phyloP scores from a whole-genome alignment of 202 grass and related monocot species.

The Zoysia matrella region DNA sequence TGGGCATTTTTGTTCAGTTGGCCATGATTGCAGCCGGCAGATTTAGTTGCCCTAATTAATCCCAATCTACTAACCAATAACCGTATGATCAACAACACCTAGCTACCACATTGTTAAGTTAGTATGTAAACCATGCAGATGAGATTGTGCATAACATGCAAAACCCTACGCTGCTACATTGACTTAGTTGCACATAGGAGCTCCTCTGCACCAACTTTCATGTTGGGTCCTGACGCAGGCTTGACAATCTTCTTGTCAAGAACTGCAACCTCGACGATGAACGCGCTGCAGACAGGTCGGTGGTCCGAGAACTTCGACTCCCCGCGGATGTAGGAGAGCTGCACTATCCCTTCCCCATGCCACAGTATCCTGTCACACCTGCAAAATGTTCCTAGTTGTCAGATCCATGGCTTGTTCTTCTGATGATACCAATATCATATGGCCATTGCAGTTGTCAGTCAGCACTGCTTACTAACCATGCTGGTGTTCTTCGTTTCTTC shows the following conservation, averaged over 20 bases:
- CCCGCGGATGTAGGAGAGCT: conserved; percentile 79
- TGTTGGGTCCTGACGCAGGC: conserved; percentile 49
- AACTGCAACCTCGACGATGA: conserved; percentile 68
- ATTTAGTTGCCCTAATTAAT: no score
- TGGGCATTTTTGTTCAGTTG: no score
- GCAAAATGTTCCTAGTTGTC: background rate
- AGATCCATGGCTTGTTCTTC: background rate
- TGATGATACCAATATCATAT: background rate
- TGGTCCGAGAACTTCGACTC: conserved; percentile 93
- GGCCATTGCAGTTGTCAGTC: background rate
- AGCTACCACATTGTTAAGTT: background rate
- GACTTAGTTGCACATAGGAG: conserved; percentile 30
- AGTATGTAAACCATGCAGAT: background rate
- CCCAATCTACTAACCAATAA: background rate
- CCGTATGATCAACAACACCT: background rate
- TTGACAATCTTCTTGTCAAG: conserved; percentile 47
- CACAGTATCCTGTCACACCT: conserved; percentile 94
- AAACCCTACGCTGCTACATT: background rate
- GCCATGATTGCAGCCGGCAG: no score
- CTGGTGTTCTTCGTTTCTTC: conserved; percentile 88
- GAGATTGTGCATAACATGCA: background rate
- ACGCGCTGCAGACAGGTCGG: conserved; percentile 71
- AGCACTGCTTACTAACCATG: conserved; percentile 50
- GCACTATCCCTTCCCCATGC: conserved; percentile 80
- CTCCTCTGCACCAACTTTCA: conserved; percentile 79